Evolutionary conservation across 306 rosid genomes (phyloP).

Genomic region (Spatholobus suberectus): DNA sequence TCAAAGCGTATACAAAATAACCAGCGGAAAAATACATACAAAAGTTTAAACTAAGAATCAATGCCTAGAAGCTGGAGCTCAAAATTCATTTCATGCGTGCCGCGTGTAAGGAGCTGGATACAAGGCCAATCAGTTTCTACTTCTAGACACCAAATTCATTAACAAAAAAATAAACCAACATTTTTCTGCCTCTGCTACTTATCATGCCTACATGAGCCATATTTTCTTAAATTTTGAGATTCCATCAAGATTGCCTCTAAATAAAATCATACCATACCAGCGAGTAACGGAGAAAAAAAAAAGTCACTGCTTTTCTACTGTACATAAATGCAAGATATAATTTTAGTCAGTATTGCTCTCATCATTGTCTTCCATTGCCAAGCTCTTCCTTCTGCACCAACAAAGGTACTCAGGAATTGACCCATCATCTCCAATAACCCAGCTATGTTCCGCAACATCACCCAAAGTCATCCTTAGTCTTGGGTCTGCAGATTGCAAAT

Average conservation of each 20-base stretch:
- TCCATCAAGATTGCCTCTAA: constrained; percentile 13
- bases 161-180: not conserved
- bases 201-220: constrained; percentile 24
- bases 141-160: constrained; percentile 19
- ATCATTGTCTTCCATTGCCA: constrained; percentile 45
- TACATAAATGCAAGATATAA: constrained; percentile 50
- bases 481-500: constrained; percentile 68
- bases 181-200: constrained; percentile 13
- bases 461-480: constrained; percentile 69
- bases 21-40: not conserved
- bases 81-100: constrained; percentile 28
- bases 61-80: constrained; percentile 1
- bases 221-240: constrained; percentile 18
- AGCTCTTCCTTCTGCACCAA: constrained; percentile 82
- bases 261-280: not conserved
- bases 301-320: constrained; percentile 27
- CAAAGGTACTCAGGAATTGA: constrained; percentile 75
- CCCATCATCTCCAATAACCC: constrained; percentile 88
- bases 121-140: constrained; percentile 24
- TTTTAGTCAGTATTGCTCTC: constrained; percentile 53
- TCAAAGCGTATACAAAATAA: not conserved
- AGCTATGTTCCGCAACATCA: constrained; percentile 68
- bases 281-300: not conserved
- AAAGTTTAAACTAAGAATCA: not conserved
- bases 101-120: not conserved